Conservation (phyloP, 2,329 filamentous ascomycete genomes). For the Ceratocystis diversiconidia region DNA sequence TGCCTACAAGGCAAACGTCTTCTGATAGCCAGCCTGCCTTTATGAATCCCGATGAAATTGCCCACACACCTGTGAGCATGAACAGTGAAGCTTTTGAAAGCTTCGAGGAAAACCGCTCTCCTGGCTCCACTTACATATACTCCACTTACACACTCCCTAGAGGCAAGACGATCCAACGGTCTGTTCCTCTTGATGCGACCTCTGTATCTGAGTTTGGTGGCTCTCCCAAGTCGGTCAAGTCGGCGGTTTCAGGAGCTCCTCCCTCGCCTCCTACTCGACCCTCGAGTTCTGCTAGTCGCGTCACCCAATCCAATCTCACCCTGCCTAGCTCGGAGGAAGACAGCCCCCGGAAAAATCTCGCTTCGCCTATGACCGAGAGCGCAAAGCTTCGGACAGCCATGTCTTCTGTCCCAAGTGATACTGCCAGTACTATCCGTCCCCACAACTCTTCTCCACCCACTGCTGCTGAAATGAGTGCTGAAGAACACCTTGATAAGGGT, state of each 20-base stretch:
- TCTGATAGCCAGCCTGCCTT: slow-evolving; percentile 49
- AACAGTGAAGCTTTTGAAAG: slow-evolving; percentile 54
- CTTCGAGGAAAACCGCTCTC: slow-evolving; percentile 19
- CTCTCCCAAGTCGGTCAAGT: slow-evolving; percentile 13
- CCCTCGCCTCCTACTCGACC: slow-evolving; percentile 49
- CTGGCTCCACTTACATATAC: slow-evolving; percentile 65
- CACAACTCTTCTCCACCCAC: slow-evolving; percentile 36
- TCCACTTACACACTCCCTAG: slow-evolving; percentile 72
- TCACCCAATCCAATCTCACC: slow-evolving; percentile 29
- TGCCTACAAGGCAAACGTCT: slow-evolving; percentile 47
- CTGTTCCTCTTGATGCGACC: slow-evolving; percentile 39
- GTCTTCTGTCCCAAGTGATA: slow-evolving; percentile 35
- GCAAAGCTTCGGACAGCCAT: slow-evolving; percentile 32
- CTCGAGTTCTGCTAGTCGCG: slow-evolving; percentile 38
- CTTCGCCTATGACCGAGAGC: slow-evolving; percentile 25
- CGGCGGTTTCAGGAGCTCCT: slow-evolving; percentile 31
- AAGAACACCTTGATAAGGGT: slow-evolving; percentile 81
- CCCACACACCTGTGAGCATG: slow-evolving; percentile 58
- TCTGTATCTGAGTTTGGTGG: slow-evolving; percentile 39
- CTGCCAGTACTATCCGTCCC: slow-evolving; percentile 37
- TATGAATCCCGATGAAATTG: slow-evolving; percentile 47
- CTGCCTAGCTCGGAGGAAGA: slow-evolving; percentile 37
- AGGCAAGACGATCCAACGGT: slow-evolving; percentile 62
- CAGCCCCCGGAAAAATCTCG: slow-evolving; percentile 36
- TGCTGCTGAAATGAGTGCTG: slow-evolving; percentile 57